Conservation (phyloP, 805 yeast species). For the Cyberlindnera mycetangii region DNA sequence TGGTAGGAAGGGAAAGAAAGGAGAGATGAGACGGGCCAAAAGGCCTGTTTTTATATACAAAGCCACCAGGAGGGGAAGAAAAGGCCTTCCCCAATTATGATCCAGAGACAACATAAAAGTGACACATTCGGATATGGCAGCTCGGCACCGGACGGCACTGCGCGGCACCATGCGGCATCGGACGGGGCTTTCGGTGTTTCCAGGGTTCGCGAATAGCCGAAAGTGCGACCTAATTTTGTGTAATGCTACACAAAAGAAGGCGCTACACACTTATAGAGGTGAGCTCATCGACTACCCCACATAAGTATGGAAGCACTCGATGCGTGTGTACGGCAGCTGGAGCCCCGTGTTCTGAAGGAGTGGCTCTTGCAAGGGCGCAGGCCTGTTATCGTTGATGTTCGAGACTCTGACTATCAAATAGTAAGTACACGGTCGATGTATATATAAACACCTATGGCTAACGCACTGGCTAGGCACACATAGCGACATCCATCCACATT, state of each 20-base stretch:
- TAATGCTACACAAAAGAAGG: not conserved
- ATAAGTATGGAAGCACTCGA: no score
- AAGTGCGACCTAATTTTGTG: not conserved
- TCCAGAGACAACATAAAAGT: not conserved
- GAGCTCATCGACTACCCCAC: no score
- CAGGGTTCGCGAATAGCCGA: no score
- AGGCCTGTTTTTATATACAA: not conserved
- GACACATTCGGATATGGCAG: no score
- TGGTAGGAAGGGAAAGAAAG: no score
- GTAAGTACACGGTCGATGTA: slow-evolving; percentile 3
- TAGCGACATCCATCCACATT: slow-evolving; percentile 12
- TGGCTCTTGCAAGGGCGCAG: slow-evolving; percentile 7
- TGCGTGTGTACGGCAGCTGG: slow-evolving; percentile 2
- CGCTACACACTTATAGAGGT: no score
- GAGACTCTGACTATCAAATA: slow-evolving; percentile 18
- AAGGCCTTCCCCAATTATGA: not conserved
- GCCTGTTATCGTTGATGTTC: slow-evolving; percentile 21
- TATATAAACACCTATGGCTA: slow-evolving; percentile 8
- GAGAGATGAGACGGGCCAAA: no score
- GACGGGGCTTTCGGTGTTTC: no score
- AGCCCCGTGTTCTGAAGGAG: slow-evolving; percentile 7
- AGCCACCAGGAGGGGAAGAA: not conserved
- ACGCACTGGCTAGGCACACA: slow-evolving; percentile 8
- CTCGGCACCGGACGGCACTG: no score
- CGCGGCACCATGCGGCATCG: no score